These are phyloP conservation scores for Hansfordia pulvinata DNA, from an alignment of 2,329 filamentous ascomycete genomes.

Conservation along the genomic window DNA sequence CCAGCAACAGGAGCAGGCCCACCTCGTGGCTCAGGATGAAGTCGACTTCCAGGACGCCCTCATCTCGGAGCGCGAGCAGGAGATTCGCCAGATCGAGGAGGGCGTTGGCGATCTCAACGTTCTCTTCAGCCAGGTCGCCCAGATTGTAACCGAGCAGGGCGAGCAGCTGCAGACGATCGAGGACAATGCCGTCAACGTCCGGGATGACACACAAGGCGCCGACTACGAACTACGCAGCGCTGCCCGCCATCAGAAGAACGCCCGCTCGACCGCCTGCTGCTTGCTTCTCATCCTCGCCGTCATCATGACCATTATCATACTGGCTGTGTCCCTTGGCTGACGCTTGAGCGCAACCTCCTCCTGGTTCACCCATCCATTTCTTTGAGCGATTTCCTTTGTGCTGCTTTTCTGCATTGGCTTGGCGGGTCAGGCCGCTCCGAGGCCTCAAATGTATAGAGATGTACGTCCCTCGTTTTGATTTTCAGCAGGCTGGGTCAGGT, in stretches of 20 bases:
- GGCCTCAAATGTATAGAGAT: no score
- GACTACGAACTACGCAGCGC: constrained; percentile 77
- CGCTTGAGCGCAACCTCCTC: no score
- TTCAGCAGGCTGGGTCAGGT: no score
- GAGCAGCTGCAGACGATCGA: constrained; percentile 77
- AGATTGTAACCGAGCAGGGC: constrained; percentile 91
- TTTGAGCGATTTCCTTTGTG: no score
- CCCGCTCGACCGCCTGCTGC: constrained; percentile 88
- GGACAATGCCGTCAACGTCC: constrained; percentile 74
- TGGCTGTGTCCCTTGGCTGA: constrained; percentile 72
- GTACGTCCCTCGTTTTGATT: no score
- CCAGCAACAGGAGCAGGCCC: constrained; percentile 62
- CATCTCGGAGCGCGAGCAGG: constrained; percentile 90
- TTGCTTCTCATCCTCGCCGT: constrained; percentile 77
- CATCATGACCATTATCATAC: constrained; percentile 76
- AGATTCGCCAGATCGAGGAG: constrained; percentile 96
- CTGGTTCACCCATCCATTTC: no score
- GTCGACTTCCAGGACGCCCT: constrained; percentile 95
- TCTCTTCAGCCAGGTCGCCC: constrained; percentile 92
- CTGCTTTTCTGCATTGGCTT: no score
- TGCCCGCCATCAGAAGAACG: constrained; percentile 86
- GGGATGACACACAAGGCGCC: constrained; percentile 70
- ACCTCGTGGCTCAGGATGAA: constrained; percentile 80
- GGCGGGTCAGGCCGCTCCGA: no score
- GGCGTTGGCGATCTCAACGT: constrained; percentile 92